Evolutionary conservation across 1,139 yeast species (phyloP).

Genomic region (Suhomyces choctaworum): DNA sequence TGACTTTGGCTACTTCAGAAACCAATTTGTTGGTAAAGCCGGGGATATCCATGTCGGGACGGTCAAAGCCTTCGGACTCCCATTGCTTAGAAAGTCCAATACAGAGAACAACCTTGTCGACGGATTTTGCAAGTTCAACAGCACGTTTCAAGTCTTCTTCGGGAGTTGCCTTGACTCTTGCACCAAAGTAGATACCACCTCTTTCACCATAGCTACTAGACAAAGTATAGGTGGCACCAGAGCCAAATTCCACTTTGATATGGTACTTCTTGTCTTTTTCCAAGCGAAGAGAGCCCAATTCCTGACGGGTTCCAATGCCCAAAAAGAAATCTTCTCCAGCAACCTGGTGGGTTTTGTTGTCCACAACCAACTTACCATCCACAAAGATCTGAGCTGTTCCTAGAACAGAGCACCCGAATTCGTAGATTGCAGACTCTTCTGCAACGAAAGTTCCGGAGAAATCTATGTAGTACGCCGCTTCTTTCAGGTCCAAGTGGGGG

Average conservation of each 20-base stretch:
- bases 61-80: conserved; percentile 33
- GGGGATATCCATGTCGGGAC: conserved; percentile 25
- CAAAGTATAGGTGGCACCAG: conserved; percentile 45
- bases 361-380: conserved; percentile 54
- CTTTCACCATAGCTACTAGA: conserved; percentile 17
- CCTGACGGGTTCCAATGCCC: conserved; percentile 55
- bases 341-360: conserved; percentile 54
- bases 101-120: conserved; percentile 46
- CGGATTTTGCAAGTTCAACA: conserved; percentile 43
- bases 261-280: conserved; percentile 45
- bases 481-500: conserved; percentile 4
- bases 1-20: conserved; percentile 45
- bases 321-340: conserved; percentile 47
- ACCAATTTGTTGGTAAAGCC: conserved; percentile 49
- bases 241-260: conserved; percentile 52
- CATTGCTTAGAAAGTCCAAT: conserved; percentile 49
- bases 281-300: conserved; percentile 36
- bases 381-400: conserved; percentile 60
- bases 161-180: conserved; percentile 22
- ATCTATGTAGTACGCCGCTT: conserved; percentile 35
- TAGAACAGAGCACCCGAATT: conserved; percentile 49
- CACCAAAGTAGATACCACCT: conserved; percentile 38
- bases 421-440: conserved; percentile 48
- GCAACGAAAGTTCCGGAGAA: conserved; percentile 46
- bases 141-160: conserved; percentile 39